Evolutionary conservation across 768 basidiomycete species (phyloP), one percentile per base, ranked within the genome.

Genomic region (Rossbeevera mucosa): DNA sequence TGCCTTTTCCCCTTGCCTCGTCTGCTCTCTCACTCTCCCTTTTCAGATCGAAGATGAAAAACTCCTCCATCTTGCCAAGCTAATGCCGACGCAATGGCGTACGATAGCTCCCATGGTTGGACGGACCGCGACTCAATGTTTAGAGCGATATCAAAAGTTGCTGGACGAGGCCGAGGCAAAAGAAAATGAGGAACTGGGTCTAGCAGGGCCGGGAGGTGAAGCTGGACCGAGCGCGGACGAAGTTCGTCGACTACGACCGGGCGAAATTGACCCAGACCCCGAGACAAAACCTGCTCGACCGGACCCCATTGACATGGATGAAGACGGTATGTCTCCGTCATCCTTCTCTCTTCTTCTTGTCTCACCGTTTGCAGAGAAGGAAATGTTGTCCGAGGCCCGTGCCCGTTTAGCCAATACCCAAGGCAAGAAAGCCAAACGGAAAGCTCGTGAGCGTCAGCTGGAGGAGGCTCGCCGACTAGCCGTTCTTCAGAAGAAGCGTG

Each of bases 71-170:
- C 82, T 98, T 21, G 96, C 96, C 40, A 98, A 97, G 72, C 78
- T 98, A 54, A 99, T 98, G 94, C 96, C 96, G 0, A 98, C 96
- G 0, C 96, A 99, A 76, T 99, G 96, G 96, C 86, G 96, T 25
- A 97, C 96, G 21, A 95, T 99, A 60, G 94, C 96, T 4, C 96
- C 96, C 46, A 95, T 96, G 55, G 96, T 99, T 51, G 96, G 96
- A 38, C 82, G 96, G 25, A 98, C 96, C 1, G 96, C 96, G 1
- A 95, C 91, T 0, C 96, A 99, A 66, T 99, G 96, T 74, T 73
- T 98, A 26, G 96, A 99, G 69, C 86, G 96, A 29, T 99, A 99
- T 72, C 96, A 99, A 69, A 98, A 95, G 69, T 78, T 99, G 4
- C 74, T 98, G 28, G 96, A 99, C 68, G 96, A 98, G 65, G 96